Evolutionary conservation across 1,284 basidiomycete species (phyloP).

Genomic region (Blastosporella zonata): DNA sequence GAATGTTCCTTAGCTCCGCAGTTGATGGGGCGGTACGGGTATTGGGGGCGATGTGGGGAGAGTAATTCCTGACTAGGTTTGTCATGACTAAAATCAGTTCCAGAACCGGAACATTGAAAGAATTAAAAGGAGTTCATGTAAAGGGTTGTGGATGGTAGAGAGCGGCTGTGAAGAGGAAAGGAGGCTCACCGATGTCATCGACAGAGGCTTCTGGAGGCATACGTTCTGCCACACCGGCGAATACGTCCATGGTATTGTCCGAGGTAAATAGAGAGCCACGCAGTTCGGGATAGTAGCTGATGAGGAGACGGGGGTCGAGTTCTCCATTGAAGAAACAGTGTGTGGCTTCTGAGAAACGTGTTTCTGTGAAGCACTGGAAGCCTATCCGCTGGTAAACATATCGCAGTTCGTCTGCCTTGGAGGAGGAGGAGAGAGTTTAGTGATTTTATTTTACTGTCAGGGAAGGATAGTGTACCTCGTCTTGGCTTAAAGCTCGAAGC

Average conservation of each 20-base stretch:
- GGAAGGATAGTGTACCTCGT: slow-evolving; percentile 40
- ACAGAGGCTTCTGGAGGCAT: slow-evolving; percentile 63
- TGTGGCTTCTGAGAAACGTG: slow-evolving; percentile 76
- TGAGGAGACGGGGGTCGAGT: slow-evolving; percentile 71
- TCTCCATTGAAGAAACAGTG: slow-evolving; percentile 67
- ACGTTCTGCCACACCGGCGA: slow-evolving; percentile 62
- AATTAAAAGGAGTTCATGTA: slow-evolving; percentile 24
- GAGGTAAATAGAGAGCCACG: slow-evolving; percentile 53
- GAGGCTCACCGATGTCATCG: slow-evolving; percentile 74
- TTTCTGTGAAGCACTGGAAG: slow-evolving; percentile 68
- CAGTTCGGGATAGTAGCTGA: slow-evolving; percentile 75
- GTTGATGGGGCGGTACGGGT: slow-evolving; percentile 67
- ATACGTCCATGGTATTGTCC: slow-evolving; percentile 52
- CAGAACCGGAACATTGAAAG: slow-evolving; percentile 34
- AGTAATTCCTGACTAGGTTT: slow-evolving; percentile 89
- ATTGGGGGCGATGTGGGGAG: slow-evolving; percentile 75
- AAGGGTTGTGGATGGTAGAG: slow-evolving; percentile 21
- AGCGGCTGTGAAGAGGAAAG: slow-evolving; percentile 25
- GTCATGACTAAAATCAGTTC: slow-evolving; percentile 75
- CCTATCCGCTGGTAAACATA: slow-evolving; percentile 80
- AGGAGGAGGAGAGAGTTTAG: too few relatives aligned
- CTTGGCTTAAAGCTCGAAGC: slow-evolving; percentile 49
- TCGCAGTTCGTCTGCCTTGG: slow-evolving; percentile 61
- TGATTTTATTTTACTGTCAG: background rate
- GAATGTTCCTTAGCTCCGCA: slow-evolving; percentile 58